Evolutionary conservation across 495 filamentous ascomycete genomes (phyloP).

Genomic region (Podospora anserina): DNA sequence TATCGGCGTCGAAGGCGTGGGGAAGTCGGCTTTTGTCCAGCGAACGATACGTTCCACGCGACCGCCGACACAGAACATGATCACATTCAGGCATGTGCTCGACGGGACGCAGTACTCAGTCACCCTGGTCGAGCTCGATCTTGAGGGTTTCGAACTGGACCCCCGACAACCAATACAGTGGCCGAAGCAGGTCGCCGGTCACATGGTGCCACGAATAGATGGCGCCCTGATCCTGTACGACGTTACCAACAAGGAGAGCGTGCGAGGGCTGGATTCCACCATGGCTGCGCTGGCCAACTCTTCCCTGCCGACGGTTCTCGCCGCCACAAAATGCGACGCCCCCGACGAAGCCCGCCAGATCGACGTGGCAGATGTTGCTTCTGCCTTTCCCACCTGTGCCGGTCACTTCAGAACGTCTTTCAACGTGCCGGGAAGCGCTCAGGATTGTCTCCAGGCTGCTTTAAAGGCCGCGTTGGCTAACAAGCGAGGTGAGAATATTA

Average conservation of each 20-base stretch:
- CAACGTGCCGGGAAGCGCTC: constrained; percentile 67
- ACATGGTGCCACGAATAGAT: constrained; percentile 68
- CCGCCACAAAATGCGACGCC: constrained; percentile 81
- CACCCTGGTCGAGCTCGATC: constrained; percentile 73
- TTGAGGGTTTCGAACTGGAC: constrained; percentile 64
- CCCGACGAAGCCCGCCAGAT: constrained; percentile 57
- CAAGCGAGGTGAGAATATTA: constrained; percentile 58
- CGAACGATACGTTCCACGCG: constrained; percentile 67
- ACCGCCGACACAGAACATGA: constrained; percentile 52
- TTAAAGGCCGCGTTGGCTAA: constrained; percentile 63
- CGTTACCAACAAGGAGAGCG: constrained; percentile 69
- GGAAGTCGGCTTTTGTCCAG: constrained; percentile 88
- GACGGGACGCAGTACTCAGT: constrained; percentile 75
- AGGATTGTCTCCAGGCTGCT: constrained; percentile 74
- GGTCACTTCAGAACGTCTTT: constrained; percentile 70
- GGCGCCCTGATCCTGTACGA: constrained; percentile 84
- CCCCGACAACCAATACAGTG: constrained; percentile 67
- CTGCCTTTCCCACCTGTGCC: constrained; percentile 57
- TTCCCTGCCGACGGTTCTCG: constrained; percentile 68
- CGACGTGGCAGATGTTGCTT: constrained; percentile 59
- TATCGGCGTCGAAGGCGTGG: constrained; percentile 73
- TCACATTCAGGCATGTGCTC: constrained; percentile 67
- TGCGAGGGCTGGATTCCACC: constrained; percentile 62
- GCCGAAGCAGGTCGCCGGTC: constrained; percentile 69
- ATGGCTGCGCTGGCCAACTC: constrained; percentile 68